Percentiles rank a stretch among this genome's conserved stretches.
Conservation (phyloP, 306 rosid species). For the Sechiopsis laciniata region DNA sequence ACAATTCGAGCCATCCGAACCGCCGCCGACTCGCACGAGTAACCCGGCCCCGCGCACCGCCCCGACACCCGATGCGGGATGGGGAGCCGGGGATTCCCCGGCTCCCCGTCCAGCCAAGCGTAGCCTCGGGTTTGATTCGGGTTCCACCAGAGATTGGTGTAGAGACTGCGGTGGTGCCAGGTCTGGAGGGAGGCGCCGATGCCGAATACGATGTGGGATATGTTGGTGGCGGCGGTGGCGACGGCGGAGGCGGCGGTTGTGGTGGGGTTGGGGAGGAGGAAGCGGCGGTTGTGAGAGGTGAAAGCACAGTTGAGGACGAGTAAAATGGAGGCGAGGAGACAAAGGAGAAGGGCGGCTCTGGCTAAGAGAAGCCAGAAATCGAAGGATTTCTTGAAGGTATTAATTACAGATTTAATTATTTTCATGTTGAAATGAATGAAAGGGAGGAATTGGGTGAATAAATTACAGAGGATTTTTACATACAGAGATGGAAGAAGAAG, state of each 20-base stretch:
- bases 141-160: constrained; percentile 67
- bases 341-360: constrained; percentile 50
- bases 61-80: constrained; percentile 53
- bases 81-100: not conserved
- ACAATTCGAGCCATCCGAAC: constrained; percentile 80
- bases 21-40: constrained; percentile 55
- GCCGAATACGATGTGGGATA: constrained; percentile 75
- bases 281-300: constrained; percentile 33
- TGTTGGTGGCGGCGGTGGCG: constrained; percentile 49
- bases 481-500: not conserved
- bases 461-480: not conserved
- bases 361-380: constrained; percentile 27
- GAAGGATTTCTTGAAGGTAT: constrained; percentile 35
- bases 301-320: constrained; percentile 57
- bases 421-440: not conserved
- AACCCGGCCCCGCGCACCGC: constrained; percentile 45
- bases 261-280: constrained; percentile 37
- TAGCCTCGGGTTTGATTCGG: constrained; percentile 52
- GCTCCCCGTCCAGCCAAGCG: constrained; percentile 64
- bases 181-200: constrained; percentile 64
- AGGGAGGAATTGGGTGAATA: not conserved
- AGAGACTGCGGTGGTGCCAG: constrained; percentile 51
- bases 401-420: constrained; percentile 30
- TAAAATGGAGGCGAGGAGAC: constrained; percentile 51
- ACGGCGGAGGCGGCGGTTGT: not conserved